These are phyloP conservation scores for Ceratocystis eucalypticola DNA, from an alignment of 2,329 filamentous ascomycete species.

Conservation along the genomic window DNA sequence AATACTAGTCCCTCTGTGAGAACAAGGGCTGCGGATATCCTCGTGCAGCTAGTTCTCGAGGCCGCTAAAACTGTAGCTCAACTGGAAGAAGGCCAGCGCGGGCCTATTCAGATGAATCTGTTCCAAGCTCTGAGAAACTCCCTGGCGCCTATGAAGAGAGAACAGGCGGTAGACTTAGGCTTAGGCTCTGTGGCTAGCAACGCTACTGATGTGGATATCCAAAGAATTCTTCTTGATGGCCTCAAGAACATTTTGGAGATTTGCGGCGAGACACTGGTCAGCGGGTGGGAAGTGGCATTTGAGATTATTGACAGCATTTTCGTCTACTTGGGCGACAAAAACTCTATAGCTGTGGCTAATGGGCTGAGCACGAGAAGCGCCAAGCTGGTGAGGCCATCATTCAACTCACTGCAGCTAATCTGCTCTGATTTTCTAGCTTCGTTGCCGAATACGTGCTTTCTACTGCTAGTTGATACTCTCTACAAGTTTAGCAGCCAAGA, in stretches of 20 bases:
- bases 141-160: constrained; percentile 28
- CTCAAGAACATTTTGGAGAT: constrained; percentile 74
- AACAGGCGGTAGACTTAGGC: not conserved
- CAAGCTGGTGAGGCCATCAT: constrained; percentile 71
- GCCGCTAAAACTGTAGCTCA: constrained; percentile 42
- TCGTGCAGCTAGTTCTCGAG: constrained; percentile 45
- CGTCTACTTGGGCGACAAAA: constrained; percentile 25
- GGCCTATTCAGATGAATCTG: constrained; percentile 57
- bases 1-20: constrained; percentile 39
- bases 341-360: constrained; percentile 25
- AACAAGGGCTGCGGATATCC: constrained; percentile 48
- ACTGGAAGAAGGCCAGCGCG: constrained; percentile 37
- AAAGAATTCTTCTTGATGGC: constrained; percentile 65
- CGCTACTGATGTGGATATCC: constrained; percentile 60
- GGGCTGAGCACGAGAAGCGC: constrained; percentile 46
- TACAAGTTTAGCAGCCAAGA: constrained; percentile 80
- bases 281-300: constrained; percentile 77
- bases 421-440: constrained; percentile 85
- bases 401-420: constrained; percentile 78
- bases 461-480: constrained; percentile 71
- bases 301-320: constrained; percentile 77
- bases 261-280: constrained; percentile 68
- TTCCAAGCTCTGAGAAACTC: constrained; percentile 52
- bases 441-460: constrained; percentile 56
- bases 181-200: constrained; percentile 11